Conservation (phyloP, 1,139 yeast species). For the Hyphopichia wangnamkhiaoensis region DNA sequence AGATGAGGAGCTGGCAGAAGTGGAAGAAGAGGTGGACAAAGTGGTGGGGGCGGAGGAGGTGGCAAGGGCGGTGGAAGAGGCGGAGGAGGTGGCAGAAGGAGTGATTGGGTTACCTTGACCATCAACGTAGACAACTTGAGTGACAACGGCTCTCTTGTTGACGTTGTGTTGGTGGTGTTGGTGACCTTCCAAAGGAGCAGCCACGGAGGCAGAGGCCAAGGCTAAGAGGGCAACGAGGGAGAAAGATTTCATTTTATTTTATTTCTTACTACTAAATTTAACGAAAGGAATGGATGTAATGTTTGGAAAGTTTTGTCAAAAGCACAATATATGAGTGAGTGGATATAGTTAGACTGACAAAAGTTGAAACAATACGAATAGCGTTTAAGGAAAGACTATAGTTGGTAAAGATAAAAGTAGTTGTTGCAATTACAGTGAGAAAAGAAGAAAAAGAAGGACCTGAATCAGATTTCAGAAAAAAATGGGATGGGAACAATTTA, state of each 20-base stretch:
- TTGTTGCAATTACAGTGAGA: no score
- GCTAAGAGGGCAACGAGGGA: constrained; percentile 21
- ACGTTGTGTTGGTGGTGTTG: constrained; percentile 56
- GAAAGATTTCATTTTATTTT: constrained; percentile 8
- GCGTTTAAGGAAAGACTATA: constrained; percentile 21
- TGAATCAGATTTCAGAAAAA: not conserved
- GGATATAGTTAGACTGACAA: constrained; percentile 5
- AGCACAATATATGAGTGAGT: constrained; percentile 6
- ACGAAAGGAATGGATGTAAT: not conserved
- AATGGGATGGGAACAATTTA: not conserved
- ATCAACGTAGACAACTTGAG: constrained; percentile 81
- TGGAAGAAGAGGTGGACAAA: constrained; percentile 16
- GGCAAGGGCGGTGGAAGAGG: constrained; percentile 16
- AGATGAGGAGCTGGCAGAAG: constrained; percentile 17
- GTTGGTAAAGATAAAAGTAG: no score
- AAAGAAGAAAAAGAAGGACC: not conserved
- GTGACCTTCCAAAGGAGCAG: constrained; percentile 36
- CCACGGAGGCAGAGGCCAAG: constrained; percentile 23
- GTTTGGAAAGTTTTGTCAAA: not conserved
- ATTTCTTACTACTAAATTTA: no score
- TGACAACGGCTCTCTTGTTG: constrained; percentile 76
- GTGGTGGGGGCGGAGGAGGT: constrained; percentile 13
- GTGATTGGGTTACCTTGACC: constrained; percentile 55
- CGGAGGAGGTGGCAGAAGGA: constrained; percentile 13
- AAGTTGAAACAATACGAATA: constrained; percentile 1